Evolutionary conservation across 768 basidiomycete species (phyloP), one percentile per base, ranked within the genome.

Genomic region (Mycena sanguinolenta): DNA sequence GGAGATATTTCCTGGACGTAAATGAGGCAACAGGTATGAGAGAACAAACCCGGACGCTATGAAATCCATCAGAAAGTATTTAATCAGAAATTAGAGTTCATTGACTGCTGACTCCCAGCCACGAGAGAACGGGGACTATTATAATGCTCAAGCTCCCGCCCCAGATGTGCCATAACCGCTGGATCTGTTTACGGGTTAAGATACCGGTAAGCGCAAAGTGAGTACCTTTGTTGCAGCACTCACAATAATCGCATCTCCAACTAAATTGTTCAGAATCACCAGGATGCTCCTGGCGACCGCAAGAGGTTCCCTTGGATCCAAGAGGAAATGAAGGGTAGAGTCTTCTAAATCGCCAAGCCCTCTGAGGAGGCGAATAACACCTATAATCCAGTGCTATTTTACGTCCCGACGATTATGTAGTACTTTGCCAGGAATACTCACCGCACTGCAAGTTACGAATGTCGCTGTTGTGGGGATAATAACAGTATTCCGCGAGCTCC

Each of bases 311-410:
- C 14, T 13, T 53, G 25, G 52, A 28, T 53, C 27, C 52, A 30
- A 30, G 52, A 14, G 27, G 28, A 32, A 53, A 28, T 53, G 12
- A 53, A 53, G 25, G 52, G 28, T 16, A 53, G 52, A 28, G 27
- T 28, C 28, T 53, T 17, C 52, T 28, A 4, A 28, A 30, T 8
- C 17, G 27, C 52, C 52, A 53, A 53, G 30, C 12, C 27, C 52
- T 30, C 17, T 28, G 52, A 53, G 30, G 52, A 53, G 27, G 54
- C 19, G 32, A 34, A 55, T 55, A 55, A 55, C 54, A 55, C 30
- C 32, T 32, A 55, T 55, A 55, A 55, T 55, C 54, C 54, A 55
- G 54, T 55, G 54, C 54, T 55, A 34, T 55, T 55, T 55, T 32
- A 55, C 30, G 32, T 34, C 32, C n/a, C 34, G 54, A 34, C n/a